Evolutionary conservation across 805 yeast genomes (phyloP).

Genomic region (Kurtzmaniella cleridarum): DNA sequence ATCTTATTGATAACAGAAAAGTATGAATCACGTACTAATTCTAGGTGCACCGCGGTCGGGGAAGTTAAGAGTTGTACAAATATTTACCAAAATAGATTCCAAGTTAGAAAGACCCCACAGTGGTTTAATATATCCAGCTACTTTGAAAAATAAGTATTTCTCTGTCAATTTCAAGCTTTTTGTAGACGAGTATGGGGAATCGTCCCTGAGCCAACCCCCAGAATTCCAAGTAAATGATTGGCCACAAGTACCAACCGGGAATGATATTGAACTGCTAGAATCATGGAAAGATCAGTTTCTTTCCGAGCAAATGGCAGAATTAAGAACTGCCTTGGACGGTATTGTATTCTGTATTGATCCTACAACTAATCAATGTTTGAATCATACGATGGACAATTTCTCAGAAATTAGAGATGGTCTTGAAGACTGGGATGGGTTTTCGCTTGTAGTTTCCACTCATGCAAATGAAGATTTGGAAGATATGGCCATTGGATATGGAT

Average conservation of each 20-base stretch:
- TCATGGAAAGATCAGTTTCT: conserved; percentile 38
- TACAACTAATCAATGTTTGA: conserved; percentile 2
- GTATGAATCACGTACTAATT: conserved; percentile 38
- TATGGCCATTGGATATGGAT: conserved; percentile 28
- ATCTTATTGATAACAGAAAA: background rate
- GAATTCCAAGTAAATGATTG: background rate
- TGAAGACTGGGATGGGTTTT: conserved; percentile 20
- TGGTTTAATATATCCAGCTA: conserved; percentile 23
- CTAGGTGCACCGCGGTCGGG: conserved; percentile 41
- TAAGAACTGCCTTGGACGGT: conserved; percentile 44
- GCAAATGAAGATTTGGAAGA: conserved; percentile 33
- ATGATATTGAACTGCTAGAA: conserved; percentile 13
- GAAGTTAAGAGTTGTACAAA: conserved; percentile 26
- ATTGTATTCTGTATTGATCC: conserved; percentile 36
- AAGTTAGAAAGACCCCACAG: conserved; percentile 34
- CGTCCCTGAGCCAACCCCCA: conserved; percentile 2
- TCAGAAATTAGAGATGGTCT: background rate
- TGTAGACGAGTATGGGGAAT: conserved; percentile 26
- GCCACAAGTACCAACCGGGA: background rate
- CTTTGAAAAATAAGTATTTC: conserved; percentile 28
- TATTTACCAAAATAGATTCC: conserved; percentile 21
- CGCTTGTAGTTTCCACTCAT: conserved; percentile 28
- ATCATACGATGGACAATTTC: conserved; percentile 10
- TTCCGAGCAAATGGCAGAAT: conserved; percentile 31
- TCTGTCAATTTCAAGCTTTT: conserved; percentile 22